Percentiles rank a stretch among this genome's conserved stretches.
These are phyloP conservation scores for Cinnamomum chago DNA, from an alignment of 164 flowering plant genomes.

Conservation along the genomic window DNA sequence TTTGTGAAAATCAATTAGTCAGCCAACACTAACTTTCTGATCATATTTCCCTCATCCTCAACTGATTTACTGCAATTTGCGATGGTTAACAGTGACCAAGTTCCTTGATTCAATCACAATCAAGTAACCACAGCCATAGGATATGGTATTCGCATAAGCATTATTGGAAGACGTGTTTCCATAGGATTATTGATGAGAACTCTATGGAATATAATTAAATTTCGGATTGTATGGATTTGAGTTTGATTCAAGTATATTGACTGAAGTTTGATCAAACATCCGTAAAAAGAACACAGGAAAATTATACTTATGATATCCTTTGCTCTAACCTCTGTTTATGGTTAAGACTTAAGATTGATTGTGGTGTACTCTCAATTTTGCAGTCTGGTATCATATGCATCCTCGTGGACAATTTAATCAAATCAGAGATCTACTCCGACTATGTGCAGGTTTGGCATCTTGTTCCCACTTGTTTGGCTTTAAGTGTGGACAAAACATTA, in stretches of 20 bases:
- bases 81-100: not conserved
- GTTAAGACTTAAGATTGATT: constrained; percentile 1
- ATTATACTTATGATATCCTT: not conserved
- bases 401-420: constrained; percentile 56
- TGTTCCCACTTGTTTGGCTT: not conserved
- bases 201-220: not conserved
- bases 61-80: not conserved
- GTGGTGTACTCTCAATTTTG: constrained; percentile 20
- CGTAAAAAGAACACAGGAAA: not conserved
- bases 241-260: not conserved
- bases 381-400: constrained; percentile 71
- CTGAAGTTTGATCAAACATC: not conserved
- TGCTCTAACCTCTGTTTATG: not conserved
- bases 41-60: not conserved
- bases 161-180: no score
- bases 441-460: constrained; percentile 60
- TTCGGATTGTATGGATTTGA: not conserved
- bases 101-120: not conserved
- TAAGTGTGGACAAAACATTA: not conserved
- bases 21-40: not conserved
- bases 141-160: not conserved
- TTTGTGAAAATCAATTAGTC: not conserved
- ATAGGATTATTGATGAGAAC: not conserved
- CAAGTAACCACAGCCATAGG: not conserved
- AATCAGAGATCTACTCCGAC: constrained; percentile 61